Percentiles rank a stretch among this genome's conserved stretches.
Conservation (phyloP, 441 rosid species). For the Cnidoscolus chayamansa region DNA sequence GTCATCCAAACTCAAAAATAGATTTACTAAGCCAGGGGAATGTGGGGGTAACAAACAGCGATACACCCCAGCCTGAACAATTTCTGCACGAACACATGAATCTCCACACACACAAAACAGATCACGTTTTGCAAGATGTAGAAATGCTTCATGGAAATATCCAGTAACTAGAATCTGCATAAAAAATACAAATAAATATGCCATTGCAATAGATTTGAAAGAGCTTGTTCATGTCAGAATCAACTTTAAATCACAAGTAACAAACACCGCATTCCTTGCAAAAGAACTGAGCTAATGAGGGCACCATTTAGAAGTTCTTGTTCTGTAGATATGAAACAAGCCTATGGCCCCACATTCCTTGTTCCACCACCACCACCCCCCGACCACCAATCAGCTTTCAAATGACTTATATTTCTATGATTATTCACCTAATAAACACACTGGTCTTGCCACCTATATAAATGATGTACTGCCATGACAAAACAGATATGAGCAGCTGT, state of each 20-base stretch:
- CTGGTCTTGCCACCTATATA: too few relatives aligned
- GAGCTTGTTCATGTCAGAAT: not conserved
- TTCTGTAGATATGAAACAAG: slow-evolving; percentile 1
- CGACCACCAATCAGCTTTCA: not conserved
- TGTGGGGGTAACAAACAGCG: slow-evolving; percentile 72
- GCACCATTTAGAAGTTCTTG: not conserved
- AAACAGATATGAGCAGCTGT: too few relatives aligned
- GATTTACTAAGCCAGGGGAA: slow-evolving; percentile 63
- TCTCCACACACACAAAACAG: slow-evolving; percentile 81
- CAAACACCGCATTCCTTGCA: not conserved
- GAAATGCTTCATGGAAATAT: slow-evolving; percentile 58
- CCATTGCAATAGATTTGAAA: not conserved
- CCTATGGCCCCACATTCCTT: not conserved
- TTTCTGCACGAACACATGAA: slow-evolving; percentile 51
- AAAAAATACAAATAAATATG: not conserved
- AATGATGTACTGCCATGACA: too few relatives aligned
- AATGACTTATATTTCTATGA: too few relatives aligned
- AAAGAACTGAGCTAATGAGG: not conserved
- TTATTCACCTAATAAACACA: too few relatives aligned
- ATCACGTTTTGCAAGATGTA: slow-evolving; percentile 55
- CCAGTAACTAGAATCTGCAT: slow-evolving; percentile 88
- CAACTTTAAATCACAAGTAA: not conserved
- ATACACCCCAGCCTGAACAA: slow-evolving; percentile 82
- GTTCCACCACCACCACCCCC: too few relatives aligned
- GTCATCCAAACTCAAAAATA: slow-evolving; percentile 78